Percentiles rank a stretch among this genome's conserved stretches.
Evolutionary conservation across 1,284 basidiomycete species (phyloP).

Genomic region (Ganoderma lingzhi): DNA sequence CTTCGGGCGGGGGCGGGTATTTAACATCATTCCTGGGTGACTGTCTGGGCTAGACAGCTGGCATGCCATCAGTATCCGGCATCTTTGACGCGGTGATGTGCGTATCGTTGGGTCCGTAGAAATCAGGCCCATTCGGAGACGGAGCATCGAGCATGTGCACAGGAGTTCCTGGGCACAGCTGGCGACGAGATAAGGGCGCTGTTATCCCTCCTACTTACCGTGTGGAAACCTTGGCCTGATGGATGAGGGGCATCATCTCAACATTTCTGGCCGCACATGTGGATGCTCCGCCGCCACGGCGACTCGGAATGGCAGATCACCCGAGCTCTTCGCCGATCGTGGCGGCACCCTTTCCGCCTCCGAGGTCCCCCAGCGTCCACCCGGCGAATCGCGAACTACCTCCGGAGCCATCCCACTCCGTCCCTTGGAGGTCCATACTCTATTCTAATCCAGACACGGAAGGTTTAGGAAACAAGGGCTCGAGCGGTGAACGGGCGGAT

Average conservation of each 20-base stretch:
- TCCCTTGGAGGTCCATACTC: not conserved
- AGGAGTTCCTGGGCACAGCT: constrained; percentile 18
- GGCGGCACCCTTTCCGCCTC: not conserved
- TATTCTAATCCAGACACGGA: not conserved
- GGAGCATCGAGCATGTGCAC: constrained; percentile 23
- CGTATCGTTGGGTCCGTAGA: constrained; percentile 12
- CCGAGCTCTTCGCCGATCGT: not conserved
- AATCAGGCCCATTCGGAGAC: constrained; percentile 13
- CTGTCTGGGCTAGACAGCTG: not conserved
- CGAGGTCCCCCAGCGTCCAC: not conserved
- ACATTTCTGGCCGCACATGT: not conserved
- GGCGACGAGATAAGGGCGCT: constrained; percentile 22
- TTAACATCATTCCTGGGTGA: not conserved
- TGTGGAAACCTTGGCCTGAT: constrained; percentile 7
- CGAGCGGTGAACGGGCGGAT: not conserved
- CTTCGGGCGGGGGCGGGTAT: not conserved
- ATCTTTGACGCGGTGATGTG: constrained; percentile 18
- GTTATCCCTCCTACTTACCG: not conserved
- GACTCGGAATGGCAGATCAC: constrained; percentile 2
- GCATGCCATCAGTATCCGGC: constrained; percentile 8
- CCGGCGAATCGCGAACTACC: not conserved
- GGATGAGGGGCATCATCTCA: not conserved
- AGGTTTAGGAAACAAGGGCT: not conserved
- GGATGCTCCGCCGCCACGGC: not conserved
- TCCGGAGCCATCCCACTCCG: not conserved